These are phyloP conservation scores for Penstemon eatonii DNA, from an alignment of 257 asterid genomes.

Conservation along the genomic window DNA sequence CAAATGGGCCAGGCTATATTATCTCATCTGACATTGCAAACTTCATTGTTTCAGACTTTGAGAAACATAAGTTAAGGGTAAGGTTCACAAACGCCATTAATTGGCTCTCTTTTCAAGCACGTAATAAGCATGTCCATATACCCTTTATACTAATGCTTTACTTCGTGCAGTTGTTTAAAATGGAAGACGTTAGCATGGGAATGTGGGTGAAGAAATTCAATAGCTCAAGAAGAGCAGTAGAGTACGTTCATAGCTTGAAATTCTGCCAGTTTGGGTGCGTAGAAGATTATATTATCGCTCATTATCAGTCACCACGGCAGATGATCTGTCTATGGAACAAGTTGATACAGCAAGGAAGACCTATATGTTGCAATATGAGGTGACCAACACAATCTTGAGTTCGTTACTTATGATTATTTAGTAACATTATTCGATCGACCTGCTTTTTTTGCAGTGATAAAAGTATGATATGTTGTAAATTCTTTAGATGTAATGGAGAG, in stretches of 20 bases:
- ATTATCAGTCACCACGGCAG: slow-evolving; percentile 90
- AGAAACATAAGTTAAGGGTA: slow-evolving; percentile 65
- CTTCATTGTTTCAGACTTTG: slow-evolving; percentile 61
- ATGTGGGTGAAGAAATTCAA: slow-evolving; percentile 88
- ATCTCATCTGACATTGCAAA: slow-evolving; percentile 81
- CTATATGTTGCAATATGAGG: slow-evolving; percentile 84
- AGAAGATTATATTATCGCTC: slow-evolving; percentile 79
- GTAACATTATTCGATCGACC: no score
- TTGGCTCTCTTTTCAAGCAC: not conserved
- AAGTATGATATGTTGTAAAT: no score
- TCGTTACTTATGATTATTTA: no score
- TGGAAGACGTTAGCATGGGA: slow-evolving; percentile 98
- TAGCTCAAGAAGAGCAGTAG: slow-evolving; percentile 47
- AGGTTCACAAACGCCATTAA: slow-evolving; percentile 14
- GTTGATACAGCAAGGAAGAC: slow-evolving; percentile 51
- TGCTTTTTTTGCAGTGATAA: no score
- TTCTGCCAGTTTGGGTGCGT: slow-evolving; percentile 89
- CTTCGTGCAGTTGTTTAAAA: slow-evolving; percentile 70
- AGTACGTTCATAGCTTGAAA: slow-evolving; percentile 79
- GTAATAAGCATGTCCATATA: not conserved
- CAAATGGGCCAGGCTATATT: slow-evolving; percentile 95
- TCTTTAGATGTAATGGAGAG: no score
- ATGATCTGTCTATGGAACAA: slow-evolving; percentile 90
- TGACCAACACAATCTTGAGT: slow-evolving; percentile 26
- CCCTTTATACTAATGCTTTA: not conserved